A percentile compares a stretch with the other conserved stretches of the same genome.
Evolutionary conservation across 257 asterid species (phyloP).

Genomic region (Petunia axillaris): DNA sequence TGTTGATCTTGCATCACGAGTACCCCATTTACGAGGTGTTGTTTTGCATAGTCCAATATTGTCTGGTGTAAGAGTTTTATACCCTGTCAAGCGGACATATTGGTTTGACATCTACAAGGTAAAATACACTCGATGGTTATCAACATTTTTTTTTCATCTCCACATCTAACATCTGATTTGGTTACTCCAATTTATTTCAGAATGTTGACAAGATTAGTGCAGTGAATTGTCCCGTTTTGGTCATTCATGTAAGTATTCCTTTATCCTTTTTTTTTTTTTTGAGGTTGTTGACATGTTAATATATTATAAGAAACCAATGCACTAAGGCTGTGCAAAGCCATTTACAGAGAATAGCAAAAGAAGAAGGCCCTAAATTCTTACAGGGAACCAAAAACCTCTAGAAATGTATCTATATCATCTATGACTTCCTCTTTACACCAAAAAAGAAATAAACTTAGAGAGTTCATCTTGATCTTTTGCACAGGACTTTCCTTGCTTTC

Average conservation of each 20-base stretch:
- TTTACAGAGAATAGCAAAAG: too few species aligned
- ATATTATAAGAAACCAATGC: too few species aligned
- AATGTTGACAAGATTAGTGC: constrained; percentile 92
- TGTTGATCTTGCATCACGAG: constrained; percentile 86
- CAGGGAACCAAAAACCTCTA: too few species aligned
- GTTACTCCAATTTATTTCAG: constrained; percentile 52
- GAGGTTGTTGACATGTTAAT: too few species aligned
- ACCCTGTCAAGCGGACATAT: constrained; percentile 91
- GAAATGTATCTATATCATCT: too few species aligned
- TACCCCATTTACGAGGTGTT: constrained; percentile 88
- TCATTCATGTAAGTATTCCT: constrained; percentile 84
- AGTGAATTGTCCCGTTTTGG: constrained; percentile 87
- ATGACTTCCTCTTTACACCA: too few species aligned
- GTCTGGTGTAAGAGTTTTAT: constrained; percentile 94
- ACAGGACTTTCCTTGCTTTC: too few species aligned
- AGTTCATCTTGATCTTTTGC: too few species aligned
- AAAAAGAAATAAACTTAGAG: too few species aligned
- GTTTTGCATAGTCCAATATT: constrained; percentile 96
- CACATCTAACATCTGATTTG: background rate
- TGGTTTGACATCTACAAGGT: constrained; percentile 99
- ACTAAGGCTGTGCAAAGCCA: too few species aligned
- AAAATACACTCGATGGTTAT: background rate
- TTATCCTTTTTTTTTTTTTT: too few species aligned
- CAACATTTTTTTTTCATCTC: background rate
- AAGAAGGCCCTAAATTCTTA: too few species aligned